Evolutionary conservation across 2,329 filamentous ascomycete species (phyloP), one percentile per base, ranked within the genome.

Genomic region (Alternaria panax): DNA sequence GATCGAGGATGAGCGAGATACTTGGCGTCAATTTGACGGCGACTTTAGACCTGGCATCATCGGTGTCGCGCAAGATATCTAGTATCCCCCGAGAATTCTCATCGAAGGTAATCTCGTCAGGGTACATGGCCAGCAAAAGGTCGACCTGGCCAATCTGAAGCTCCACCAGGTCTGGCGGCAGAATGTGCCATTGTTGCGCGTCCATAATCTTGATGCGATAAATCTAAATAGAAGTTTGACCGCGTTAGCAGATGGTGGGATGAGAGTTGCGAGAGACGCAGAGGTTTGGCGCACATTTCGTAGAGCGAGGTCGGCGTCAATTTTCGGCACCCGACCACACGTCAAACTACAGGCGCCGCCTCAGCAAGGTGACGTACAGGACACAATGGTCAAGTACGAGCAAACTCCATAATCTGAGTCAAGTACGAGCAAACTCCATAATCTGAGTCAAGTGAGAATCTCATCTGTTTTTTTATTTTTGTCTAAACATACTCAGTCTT

Each of bases 91-190:
- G 32, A 2, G 63, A 59, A 6, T 47, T 20, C 4, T 59, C 51
- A 4, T 67, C 63, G 20, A 73, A 54, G 7, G 12, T 43, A 6
- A 66, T 53, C 7, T 73, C 69, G 4, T 68, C 67, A 4, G 67
- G 70, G 38, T 73, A 74, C 71, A 74, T 74, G 3, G 71, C 69
- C 32, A 68, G 53, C 24, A 74, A 41, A 16, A 74, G 64, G 50
- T 74, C 71, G 38, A 74, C 63, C 46, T 72, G 70, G 24, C 69
- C 69, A 24, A 74, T 63, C 22, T 74, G 71, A 4, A 72, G 63
- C 59, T 74, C 71, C 12, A 74, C 40, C 7, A 72, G 52, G 5
- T 70, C 67, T 2, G 46, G 53, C 8, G 71, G 71, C 11, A 74
- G 57, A 2, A 69, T 30, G 6, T 65, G 57, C 63, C 67, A 71